Percentiles rank a stretch among this genome's conserved stretches.
Evolutionary conservation across 1,139 yeast genomes (phyloP).

Genomic region (Zygosaccharomyces sapae): DNA sequence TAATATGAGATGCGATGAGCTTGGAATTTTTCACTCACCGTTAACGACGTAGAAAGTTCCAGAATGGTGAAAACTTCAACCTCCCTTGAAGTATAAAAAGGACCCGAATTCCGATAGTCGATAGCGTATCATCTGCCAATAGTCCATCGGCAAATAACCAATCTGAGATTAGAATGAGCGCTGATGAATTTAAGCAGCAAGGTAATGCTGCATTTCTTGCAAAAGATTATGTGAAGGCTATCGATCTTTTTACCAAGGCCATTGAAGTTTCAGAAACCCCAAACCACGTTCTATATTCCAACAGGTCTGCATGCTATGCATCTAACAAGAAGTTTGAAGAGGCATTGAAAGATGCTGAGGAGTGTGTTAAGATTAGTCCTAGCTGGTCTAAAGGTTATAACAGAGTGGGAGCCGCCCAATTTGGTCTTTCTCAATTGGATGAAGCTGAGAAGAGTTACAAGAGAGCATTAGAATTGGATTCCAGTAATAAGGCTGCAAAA

Average conservation of each 20-base stretch:
- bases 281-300: slow-evolving; percentile 86
- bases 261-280: slow-evolving; percentile 78
- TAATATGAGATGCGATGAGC: slow-evolving; percentile 11
- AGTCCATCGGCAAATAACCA: not conserved
- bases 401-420: slow-evolving; percentile 90
- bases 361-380: slow-evolving; percentile 74
- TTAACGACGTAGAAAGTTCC: slow-evolving; percentile 17
- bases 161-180: slow-evolving; percentile 41
- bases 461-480: slow-evolving; percentile 79
- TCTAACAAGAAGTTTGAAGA: slow-evolving; percentile 67
- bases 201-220: slow-evolving; percentile 92
- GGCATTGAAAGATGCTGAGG: slow-evolving; percentile 80
- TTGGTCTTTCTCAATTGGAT: slow-evolving; percentile 74
- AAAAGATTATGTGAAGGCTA: slow-evolving; percentile 76
- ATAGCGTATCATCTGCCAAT: not conserved
- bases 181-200: slow-evolving; percentile 71
- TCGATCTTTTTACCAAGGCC: slow-evolving; percentile 77
- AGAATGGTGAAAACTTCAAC: slow-evolving; percentile 9
- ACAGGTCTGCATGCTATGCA: slow-evolving; percentile 90
- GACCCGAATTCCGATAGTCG: not conserved
- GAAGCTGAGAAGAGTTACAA: slow-evolving; percentile 67
- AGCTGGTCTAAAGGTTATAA: slow-evolving; percentile 93
- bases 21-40: slow-evolving; percentile 11
- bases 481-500: slow-evolving; percentile 80
- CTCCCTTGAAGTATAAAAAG: slow-evolving; percentile 8